Base-by-base conservation (phyloP, 1,139 yeast species). In the Saccharomyces hybrid region DNA sequence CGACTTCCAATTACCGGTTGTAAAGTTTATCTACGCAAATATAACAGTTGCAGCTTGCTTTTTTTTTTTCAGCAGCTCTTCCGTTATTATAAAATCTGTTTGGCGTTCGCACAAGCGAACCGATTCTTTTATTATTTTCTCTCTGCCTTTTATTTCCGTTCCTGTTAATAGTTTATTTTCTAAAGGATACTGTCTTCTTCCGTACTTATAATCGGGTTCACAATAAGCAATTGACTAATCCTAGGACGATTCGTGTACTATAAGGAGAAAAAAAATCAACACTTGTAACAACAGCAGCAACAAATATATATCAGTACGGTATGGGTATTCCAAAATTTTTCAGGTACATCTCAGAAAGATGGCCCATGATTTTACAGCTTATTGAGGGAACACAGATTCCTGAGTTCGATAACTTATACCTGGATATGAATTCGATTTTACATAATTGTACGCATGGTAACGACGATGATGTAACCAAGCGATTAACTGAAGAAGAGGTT, bases 351-450 rank as follows among this genome's bases (percentile, higher is more conserved):
- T 89, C 98, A 53, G 99, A 95, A 75, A 84, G 99, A 83, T 95
- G 98, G 98, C 99, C 99, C 38, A 78, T 87, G 76, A 90, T 93
- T 62, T 86, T 96, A 13, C 96, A 90, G 72, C 76, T 85, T 68
- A 83, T 93, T 62, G 95, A 88, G 65, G 95, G 87, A 54, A 78
- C 80, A 57, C 90, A 88, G 64, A 83, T 91, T 58, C 95, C 97
- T 13, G 98, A 91, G 70, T 95, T 89, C 71, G 99, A 95, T 72
- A 93, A 91, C 67, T 76, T 93, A 60, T 93, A 93, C 67, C 81
- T 93, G 63, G 99, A 93, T 75, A 93, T 93, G 99, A 93, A 93
- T 74, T 90, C 98, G 47, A 93, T 95, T 73, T 76, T 95, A 64
- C 99, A 95, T 73, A 89, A 86, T 23, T 87, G 96, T 76, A 90